phyloP scores from a whole-genome alignment of 768 basidiomycete species.

The Boletellus emodensis region DNA sequence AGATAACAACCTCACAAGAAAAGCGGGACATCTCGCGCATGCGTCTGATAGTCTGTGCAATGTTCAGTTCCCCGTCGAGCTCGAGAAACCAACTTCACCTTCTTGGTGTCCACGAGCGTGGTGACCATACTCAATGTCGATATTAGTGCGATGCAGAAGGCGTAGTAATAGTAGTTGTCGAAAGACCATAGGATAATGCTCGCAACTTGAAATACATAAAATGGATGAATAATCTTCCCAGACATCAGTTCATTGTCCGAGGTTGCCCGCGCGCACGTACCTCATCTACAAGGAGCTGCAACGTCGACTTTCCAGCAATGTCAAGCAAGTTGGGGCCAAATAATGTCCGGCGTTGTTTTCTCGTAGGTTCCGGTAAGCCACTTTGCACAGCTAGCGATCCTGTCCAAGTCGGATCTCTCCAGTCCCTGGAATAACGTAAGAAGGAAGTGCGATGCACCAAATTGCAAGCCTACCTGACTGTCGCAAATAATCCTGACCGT shows the following conservation, averaged over 20 bases:
- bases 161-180: conserved; percentile 96
- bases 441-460: neutral
- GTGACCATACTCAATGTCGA: conserved; percentile 78
- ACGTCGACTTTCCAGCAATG: conserved; percentile 79
- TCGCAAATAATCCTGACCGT: conserved; percentile 72
- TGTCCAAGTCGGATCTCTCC: conserved; percentile 80
- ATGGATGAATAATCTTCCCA: conserved; percentile 84
- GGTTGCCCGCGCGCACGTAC: conserved; percentile 38
- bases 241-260: conserved; percentile 1
- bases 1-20: conserved; percentile 68
- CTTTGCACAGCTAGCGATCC: conserved; percentile 55
- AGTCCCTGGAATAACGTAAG: conserved; percentile 55
- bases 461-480: conserved; percentile 58
- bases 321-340: conserved; percentile 89
- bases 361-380: conserved; percentile 53
- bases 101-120: conserved; percentile 89
- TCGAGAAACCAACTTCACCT: conserved; percentile 44
- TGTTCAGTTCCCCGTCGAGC: conserved; percentile 1
- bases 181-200: conserved; percentile 92
- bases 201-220: conserved; percentile 97
- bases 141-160: conserved; percentile 93
- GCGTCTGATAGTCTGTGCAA: conserved; percentile 71
- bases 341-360: conserved; percentile 63
- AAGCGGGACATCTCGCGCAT: conserved; percentile 98
- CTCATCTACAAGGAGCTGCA: conserved; percentile 83